phyloP scores from a whole-genome alignment of 805 yeast species.

The Metschnikowia drakensbergensis region DNA sequence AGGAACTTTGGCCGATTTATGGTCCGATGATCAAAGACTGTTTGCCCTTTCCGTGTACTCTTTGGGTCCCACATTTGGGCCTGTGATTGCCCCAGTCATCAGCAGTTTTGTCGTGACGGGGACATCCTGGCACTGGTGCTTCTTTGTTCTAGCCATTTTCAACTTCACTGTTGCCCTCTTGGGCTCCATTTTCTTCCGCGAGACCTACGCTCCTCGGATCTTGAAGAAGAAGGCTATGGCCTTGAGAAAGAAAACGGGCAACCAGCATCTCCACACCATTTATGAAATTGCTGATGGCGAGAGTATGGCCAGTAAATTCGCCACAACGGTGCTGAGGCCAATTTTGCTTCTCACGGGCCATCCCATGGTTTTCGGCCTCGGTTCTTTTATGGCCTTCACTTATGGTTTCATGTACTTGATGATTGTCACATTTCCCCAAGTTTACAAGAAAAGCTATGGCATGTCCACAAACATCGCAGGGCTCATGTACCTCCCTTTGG shows the following conservation, averaged over 20 bases:
- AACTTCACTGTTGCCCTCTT: slow-evolving; percentile 45
- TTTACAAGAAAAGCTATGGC: slow-evolving; percentile 47
- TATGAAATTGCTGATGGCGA: slow-evolving; percentile 57
- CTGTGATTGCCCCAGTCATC: slow-evolving; percentile 59
- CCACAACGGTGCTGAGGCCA: slow-evolving; percentile 52
- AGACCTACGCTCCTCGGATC: slow-evolving; percentile 57
- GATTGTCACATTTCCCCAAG: slow-evolving; percentile 56
- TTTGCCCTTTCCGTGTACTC: slow-evolving; percentile 57
- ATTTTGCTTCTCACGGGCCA: slow-evolving; percentile 48
- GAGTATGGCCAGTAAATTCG: slow-evolving; percentile 37
- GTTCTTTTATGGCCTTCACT: slow-evolving; percentile 59
- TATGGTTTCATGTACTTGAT: slow-evolving; percentile 66
- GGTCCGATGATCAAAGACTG: slow-evolving; percentile 48
- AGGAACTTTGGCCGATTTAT: slow-evolving; percentile 63
- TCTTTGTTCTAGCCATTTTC: slow-evolving; percentile 56
- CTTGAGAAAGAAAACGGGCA: slow-evolving; percentile 53
- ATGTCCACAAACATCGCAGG: slow-evolving; percentile 50
- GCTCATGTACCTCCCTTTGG: slow-evolving; percentile 54
- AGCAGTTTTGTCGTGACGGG: slow-evolving; percentile 54
- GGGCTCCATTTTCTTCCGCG: slow-evolving; percentile 50
- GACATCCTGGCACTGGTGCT: slow-evolving; percentile 63
- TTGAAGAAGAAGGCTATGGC: slow-evolving; percentile 43
- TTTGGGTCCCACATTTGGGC: slow-evolving; percentile 65
- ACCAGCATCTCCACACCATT: slow-evolving; percentile 52
- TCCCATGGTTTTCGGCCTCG: slow-evolving; percentile 63